phyloP scores from a whole-genome alignment of 2,329 filamentous ascomycete genomes.

The Fusarium sp. region DNA sequence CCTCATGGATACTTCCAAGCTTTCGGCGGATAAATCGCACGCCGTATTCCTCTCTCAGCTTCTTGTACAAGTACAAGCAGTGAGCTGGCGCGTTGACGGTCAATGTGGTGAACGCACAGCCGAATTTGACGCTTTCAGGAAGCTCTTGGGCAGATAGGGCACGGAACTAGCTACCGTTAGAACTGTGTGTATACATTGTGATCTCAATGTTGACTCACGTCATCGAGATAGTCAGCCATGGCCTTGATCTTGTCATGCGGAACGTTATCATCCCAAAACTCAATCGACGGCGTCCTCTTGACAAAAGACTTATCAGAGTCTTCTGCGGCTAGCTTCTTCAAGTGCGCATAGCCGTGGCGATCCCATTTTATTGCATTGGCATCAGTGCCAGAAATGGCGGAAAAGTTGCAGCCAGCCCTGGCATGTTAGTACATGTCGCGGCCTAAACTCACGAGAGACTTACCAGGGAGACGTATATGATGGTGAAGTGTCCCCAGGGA shows the following conservation, averaged over 20 bases:
- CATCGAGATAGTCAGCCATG: background rate
- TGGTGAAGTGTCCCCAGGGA: background rate
- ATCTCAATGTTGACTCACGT: background rate
- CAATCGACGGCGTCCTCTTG: background rate
- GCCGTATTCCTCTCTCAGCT: background rate
- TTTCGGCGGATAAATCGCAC: background rate
- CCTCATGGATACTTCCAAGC: background rate
- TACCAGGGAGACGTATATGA: slow-evolving; percentile 7
- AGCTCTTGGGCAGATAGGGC: background rate
- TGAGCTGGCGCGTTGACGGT: background rate
- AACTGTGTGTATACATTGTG: rapidly evolving
- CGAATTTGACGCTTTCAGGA: background rate
- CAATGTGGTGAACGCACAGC: background rate
- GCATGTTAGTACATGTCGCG: background rate
- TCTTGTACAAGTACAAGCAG: background rate
- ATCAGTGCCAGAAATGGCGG: slow-evolving; percentile 3
- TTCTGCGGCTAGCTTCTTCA: background rate
- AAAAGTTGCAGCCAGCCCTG: slow-evolving; percentile 4
- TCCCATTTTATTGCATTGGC: slow-evolving; percentile 7
- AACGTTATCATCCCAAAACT: slow-evolving; percentile 1
- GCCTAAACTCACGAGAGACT: background rate
- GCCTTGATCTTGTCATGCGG: slow-evolving; percentile 5
- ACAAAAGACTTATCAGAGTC: background rate
- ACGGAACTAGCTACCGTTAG: background rate
- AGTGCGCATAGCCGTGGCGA: background rate